These are phyloP conservation scores for Chytriomyces sp. DNA, from an alignment of 192 early-diverging fungal genomes.

Conservation along the genomic window DNA sequence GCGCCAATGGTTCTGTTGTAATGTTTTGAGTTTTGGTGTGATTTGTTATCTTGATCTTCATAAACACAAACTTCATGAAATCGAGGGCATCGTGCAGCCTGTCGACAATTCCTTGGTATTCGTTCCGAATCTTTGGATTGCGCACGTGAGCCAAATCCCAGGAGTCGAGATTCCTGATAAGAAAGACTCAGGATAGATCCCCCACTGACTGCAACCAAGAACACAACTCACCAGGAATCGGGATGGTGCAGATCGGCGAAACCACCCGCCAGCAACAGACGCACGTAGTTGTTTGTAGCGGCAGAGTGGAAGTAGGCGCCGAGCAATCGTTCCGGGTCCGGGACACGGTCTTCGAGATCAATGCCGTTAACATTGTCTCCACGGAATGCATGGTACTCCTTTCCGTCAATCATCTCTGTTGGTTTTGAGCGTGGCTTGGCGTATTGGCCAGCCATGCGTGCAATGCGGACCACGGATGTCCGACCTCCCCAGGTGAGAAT, in stretches of 20 bases:
- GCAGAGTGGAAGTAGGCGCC: conserved; percentile 97
- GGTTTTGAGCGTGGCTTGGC: conserved; percentile 96
- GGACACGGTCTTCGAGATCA: conserved; percentile 79
- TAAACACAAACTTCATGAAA: conserved; percentile 71
- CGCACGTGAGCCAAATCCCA: conserved; percentile 93
- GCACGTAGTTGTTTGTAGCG: conserved; percentile 93
- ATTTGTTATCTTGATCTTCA: background rate
- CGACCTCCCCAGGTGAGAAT: conserved; percentile 93
- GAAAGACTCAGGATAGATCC: background rate
- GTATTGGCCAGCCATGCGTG: conserved; percentile 98
- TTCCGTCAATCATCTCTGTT: conserved; percentile 84
- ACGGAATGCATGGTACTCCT: conserved; percentile 84
- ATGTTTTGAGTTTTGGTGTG: background rate
- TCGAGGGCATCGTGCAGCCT: conserved; percentile 85
- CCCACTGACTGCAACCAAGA: background rate
- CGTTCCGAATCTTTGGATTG: conserved; percentile 72
- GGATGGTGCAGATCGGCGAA: conserved; percentile 95
- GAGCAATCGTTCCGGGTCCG: conserved; percentile 92
- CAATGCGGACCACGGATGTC: conserved; percentile 92
- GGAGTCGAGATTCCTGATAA: conserved; percentile 51
- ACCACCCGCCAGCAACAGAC: conserved; percentile 77
- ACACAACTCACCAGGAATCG: conserved; percentile 50
- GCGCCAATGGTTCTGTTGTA: conserved; percentile 79
- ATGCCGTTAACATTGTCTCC: conserved; percentile 99
- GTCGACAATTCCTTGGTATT: conserved; percentile 92